Percentiles rank a stretch among this genome's conserved stretches.
phyloP scores from a whole-genome alignment of 805 yeast species.

The Lachancea cidri region DNA sequence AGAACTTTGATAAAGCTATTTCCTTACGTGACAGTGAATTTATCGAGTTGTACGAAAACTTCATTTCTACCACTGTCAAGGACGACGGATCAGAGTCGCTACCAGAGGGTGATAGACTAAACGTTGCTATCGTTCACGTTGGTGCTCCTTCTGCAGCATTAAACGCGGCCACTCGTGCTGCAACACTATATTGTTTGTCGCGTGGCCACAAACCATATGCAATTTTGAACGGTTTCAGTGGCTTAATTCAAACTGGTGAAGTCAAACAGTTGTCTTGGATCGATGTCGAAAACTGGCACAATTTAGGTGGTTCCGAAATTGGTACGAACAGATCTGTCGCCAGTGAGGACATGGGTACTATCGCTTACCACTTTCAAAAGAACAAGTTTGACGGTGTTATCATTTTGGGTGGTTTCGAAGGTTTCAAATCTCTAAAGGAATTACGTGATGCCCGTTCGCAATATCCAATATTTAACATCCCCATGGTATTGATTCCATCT shows the following conservation, averaged over 20 bases:
- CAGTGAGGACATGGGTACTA: conserved; percentile 75
- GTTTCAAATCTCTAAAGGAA: conserved; percentile 80
- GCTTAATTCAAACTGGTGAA: conserved; percentile 84
- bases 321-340: conserved; percentile 94
- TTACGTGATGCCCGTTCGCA: conserved; percentile 67
- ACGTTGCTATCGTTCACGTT: conserved; percentile 80
- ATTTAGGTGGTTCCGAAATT: conserved; percentile 90
- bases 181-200: conserved; percentile 80
- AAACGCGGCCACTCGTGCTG: conserved; percentile 89
- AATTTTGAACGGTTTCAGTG: conserved; percentile 89
- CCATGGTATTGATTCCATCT: conserved; percentile 90
- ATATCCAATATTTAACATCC: conserved; percentile 91
- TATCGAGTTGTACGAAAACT: conserved; percentile 71
- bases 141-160: conserved; percentile 98
- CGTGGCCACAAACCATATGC: conserved; percentile 90
- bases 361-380: conserved; percentile 90
- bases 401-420: conserved; percentile 95
- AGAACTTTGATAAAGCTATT: conserved; percentile 85
- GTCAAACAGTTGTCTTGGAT: conserved; percentile 73
- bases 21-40: conserved; percentile 82
- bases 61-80: conserved; percentile 60
- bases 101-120: conserved; percentile 58
- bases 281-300: conserved; percentile 84
- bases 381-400: conserved; percentile 82
- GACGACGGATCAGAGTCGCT: conserved; percentile 58